Percentiles rank a stretch among this genome's conserved stretches.
Evolutionary conservation across 164 flowering plant genomes (phyloP).

Genomic region (Aristolochia contorta): DNA sequence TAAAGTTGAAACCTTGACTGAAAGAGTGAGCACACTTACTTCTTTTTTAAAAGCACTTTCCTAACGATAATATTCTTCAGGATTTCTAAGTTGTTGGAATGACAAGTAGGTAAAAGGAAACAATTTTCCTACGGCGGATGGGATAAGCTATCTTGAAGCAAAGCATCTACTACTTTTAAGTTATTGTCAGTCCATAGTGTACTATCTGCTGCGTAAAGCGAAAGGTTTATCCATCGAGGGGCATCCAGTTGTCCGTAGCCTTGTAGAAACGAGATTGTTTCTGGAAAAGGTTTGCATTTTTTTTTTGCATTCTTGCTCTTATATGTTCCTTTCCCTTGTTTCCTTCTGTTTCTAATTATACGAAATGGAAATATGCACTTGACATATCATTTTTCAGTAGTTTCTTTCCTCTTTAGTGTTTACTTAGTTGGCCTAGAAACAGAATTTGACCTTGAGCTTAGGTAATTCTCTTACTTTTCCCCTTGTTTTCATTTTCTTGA

Average conservation of each 20-base stretch:
- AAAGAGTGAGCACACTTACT: constrained; percentile 31
- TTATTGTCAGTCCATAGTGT: constrained; percentile 86
- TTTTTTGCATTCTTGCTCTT: too few species aligned
- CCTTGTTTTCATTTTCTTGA: too few species aligned
- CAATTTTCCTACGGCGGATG: constrained; percentile 59
- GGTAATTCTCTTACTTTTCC: too few species aligned
- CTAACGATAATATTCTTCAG: neutral
- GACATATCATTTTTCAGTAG: too few species aligned
- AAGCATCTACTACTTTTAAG: constrained; percentile 71
- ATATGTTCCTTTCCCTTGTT: neutral
- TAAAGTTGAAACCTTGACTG: constrained; percentile 56
- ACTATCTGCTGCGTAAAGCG: constrained; percentile 75
- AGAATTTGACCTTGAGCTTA: too few species aligned
- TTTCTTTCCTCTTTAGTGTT: too few species aligned
- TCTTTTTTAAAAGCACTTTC: neutral
- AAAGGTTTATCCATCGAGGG: constrained; percentile 72
- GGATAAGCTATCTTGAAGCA: constrained; percentile 89
- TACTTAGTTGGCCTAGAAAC: too few species aligned
- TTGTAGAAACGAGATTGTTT: constrained; percentile 76
- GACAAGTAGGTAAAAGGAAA: constrained; percentile 58
- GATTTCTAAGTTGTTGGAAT: neutral
- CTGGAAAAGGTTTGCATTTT: constrained; percentile 63
- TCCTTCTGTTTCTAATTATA: too few species aligned
- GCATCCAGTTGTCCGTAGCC: constrained; percentile 78
- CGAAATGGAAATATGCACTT: too few species aligned